Base-by-base conservation (phyloP, 1,284 basidiomycete species). In the Irpex sp. region DNA sequence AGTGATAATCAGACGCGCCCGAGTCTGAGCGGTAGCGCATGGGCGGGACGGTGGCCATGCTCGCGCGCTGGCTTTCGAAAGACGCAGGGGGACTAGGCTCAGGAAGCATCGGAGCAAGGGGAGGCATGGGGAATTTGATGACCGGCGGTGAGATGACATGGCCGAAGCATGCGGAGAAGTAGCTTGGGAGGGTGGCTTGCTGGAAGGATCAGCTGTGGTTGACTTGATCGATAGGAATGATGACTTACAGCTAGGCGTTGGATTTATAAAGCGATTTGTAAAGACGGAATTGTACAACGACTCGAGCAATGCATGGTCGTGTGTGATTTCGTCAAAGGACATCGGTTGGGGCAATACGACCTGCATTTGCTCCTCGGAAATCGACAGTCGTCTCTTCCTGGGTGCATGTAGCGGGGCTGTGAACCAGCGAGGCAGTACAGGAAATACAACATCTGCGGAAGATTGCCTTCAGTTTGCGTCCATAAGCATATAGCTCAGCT, bases 161-260 rank as follows among this genome's bases (percentile, higher is more conserved):
- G 58, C 85, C 78, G 72, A 92, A 92, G 69, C 87, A 86, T 15
- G 87, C 84, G 5, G 86, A 86, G 69, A 92, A 87, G 71, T 90
- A 86, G 55, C 80, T 84, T 3, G 89, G 88, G 55, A 92, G 74
- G 57, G 89, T 77, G 63, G 88, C 90, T 88, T 43, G 39, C 11
- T 65, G n/a, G 56, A 62, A 47, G 15, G 19, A 21, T 21, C 26
- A 43, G 19, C 50, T 62, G 1, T 35, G 50, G 19, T 33, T 7
- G 33, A n/a, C 8, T 19, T 21, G 26, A 19, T 49, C 11, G 15
- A n/a, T 15, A 57, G 33, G n/a, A 19, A 43, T 17, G 46, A 19
- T 49, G 3, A 66, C 71, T 66, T 47, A 75, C 74, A 71, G 43
- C 70, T 76, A 5, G 76, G 76, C 15, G 68, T 69, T 7, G 68